A percentile compares a stretch with the other conserved stretches of the same genome.
Evolutionary conservation across 2,329 filamentous ascomycete genomes (phyloP).

Genomic region (Stagonosporopsis rhizophila): DNA sequence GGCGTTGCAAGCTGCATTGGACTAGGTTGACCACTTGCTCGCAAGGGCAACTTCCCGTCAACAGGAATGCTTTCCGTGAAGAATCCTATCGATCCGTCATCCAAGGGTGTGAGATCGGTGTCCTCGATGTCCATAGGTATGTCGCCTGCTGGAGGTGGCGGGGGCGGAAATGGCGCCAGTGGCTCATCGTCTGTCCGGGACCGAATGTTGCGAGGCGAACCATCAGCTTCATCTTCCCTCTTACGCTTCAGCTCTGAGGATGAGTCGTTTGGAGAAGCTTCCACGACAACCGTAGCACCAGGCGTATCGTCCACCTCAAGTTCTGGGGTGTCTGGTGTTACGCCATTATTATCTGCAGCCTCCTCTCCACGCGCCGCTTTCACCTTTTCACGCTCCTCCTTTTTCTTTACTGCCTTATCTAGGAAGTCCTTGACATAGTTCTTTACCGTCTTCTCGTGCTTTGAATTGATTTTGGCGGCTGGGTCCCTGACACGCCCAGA

Average conservation of each 20-base stretch:
- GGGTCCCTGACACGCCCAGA: slow-evolving; percentile 86
- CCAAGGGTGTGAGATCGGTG: slow-evolving; percentile 31
- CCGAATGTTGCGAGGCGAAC: slow-evolving; percentile 44
- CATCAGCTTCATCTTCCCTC: slow-evolving; percentile 42
- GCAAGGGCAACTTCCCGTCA: slow-evolving; percentile 14
- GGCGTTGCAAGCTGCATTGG: slow-evolving; percentile 57
- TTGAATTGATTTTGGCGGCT: slow-evolving; percentile 71
- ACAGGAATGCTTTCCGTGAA: slow-evolving; percentile 5
- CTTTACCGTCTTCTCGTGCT: slow-evolving; percentile 83
- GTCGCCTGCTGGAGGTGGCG: slow-evolving; percentile 50
- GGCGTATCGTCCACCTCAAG: slow-evolving; percentile 10
- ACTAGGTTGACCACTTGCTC: slow-evolving; percentile 31
- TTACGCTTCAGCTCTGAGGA: slow-evolving; percentile 48
- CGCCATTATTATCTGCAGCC: slow-evolving; percentile 22
- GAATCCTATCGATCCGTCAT: slow-evolving; percentile 27
- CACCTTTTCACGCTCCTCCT: slow-evolving; percentile 67
- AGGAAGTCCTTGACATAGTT: slow-evolving; percentile 84
- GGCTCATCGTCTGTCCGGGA: slow-evolving; percentile 45
- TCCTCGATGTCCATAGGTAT: slow-evolving; percentile 38
- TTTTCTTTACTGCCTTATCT: slow-evolving; percentile 79
- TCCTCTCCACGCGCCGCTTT: slow-evolving; percentile 53
- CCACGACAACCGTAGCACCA: slow-evolving; percentile 11
- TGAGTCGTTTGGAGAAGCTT: slow-evolving; percentile 37
- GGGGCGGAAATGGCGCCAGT: slow-evolving; percentile 52
- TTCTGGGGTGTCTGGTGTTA: slow-evolving; percentile 31